A percentile compares a stretch with the other conserved stretches of the same genome.
Conservation (phyloP, 2,329 filamentous ascomycete species). For the Pseudogymnoascus sp. region DNA sequence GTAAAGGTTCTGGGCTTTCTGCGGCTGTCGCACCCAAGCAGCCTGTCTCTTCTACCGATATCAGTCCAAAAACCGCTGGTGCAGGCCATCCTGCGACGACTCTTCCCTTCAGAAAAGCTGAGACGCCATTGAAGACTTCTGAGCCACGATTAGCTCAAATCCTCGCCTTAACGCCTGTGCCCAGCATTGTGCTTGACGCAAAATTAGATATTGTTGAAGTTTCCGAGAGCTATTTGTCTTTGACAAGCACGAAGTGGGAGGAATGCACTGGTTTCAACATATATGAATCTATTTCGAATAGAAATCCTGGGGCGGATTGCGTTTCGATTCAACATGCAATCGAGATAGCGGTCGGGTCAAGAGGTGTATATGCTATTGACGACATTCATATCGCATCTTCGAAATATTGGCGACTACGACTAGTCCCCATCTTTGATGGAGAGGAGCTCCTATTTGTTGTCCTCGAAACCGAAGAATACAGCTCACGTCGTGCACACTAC, state of each 20-base stretch:
- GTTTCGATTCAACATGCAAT: conserved; percentile 25
- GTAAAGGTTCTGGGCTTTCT: not conserved
- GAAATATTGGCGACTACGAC: conserved; percentile 30
- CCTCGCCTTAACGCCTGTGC: conserved; percentile 28
- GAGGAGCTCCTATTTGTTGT: conserved; percentile 35
- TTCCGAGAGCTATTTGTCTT: conserved; percentile 35
- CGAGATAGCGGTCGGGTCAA: conserved; percentile 9
- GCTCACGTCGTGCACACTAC: conserved; percentile 23
- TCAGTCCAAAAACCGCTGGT: not conserved
- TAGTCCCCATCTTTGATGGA: conserved; percentile 33
- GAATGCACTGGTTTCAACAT: conserved; percentile 32
- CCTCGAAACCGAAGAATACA: conserved; percentile 34
- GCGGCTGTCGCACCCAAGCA: not conserved
- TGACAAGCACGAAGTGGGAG: conserved; percentile 29
- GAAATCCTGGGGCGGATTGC: conserved; percentile 30
- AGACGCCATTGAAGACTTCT: not conserved
- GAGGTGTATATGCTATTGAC: conserved; percentile 28
- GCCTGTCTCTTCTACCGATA: not conserved
- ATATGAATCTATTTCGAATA: conserved; percentile 31
- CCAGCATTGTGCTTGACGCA: conserved; percentile 33
- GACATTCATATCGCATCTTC: conserved; percentile 22
- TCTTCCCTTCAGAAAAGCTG: not conserved
- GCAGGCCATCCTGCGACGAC: not conserved
- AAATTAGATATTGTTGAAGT: conserved; percentile 32
- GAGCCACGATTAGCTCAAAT: conserved; percentile 20